Evolutionary conservation across 768 basidiomycete species (phyloP).

Genomic region (Coprinopsis sp.): DNA sequence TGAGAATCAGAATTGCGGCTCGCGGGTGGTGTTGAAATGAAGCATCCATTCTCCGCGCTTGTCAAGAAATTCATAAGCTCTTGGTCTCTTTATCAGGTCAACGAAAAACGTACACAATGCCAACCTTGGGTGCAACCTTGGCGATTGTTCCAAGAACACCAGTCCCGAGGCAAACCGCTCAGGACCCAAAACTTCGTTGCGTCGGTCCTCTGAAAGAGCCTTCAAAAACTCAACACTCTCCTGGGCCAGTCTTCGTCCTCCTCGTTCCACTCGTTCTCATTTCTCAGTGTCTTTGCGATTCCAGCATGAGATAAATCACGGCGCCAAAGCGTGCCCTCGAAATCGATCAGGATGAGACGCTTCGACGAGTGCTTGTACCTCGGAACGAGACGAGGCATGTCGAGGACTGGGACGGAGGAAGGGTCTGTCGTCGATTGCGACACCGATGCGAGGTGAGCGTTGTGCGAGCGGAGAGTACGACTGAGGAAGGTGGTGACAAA

Average conservation of each 20-base stretch:
- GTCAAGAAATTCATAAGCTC: constrained; percentile 3
- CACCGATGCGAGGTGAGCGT: constrained; percentile 46
- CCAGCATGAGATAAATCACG: constrained; percentile 49
- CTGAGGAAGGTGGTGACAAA: constrained; percentile 79
- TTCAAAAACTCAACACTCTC: constrained; percentile 47
- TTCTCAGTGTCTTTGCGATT: constrained; percentile 35
- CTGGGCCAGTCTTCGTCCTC: constrained; percentile 22
- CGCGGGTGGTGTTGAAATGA: constrained; percentile 56
- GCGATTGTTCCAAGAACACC: constrained; percentile 62
- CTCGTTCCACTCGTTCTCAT: constrained; percentile 14
- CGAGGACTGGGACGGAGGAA: constrained; percentile 26
- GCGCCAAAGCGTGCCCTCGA: constrained; percentile 78
- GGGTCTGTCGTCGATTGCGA: constrained; percentile 17
- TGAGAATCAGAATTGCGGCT: constrained; percentile 20
- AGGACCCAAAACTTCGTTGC: constrained; percentile 81
- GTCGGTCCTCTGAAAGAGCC: constrained; percentile 53
- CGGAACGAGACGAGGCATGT: constrained; percentile 50
- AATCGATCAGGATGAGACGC: constrained; percentile 68
- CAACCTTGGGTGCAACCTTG: constrained; percentile 57
- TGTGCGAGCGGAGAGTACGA: constrained; percentile 66
- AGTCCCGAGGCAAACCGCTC: constrained; percentile 64
- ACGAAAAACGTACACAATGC: constrained; percentile 60
- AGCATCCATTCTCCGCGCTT: constrained; percentile 89
- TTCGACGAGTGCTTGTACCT: constrained; percentile 61
- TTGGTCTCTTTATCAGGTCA: not conserved